A percentile compares a stretch with the other conserved stretches of the same genome.
Evolutionary conservation across 257 asterid species (phyloP).

Genomic region (Gentiana straminea): DNA sequence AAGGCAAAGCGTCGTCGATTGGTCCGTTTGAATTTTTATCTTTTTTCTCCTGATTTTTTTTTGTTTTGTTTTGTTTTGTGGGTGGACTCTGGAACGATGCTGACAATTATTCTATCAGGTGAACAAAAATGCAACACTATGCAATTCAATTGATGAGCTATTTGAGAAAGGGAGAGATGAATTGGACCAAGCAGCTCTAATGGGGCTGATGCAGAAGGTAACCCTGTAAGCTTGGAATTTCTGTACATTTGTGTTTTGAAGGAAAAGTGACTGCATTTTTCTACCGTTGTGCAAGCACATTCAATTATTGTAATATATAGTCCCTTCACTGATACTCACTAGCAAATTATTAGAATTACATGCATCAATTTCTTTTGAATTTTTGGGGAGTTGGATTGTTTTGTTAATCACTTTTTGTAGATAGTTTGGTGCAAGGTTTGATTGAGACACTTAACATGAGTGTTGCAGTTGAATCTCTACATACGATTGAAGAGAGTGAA

Average conservation of each 20-base stretch:
- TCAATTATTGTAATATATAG: background rate
- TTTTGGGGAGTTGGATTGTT: too few species aligned
- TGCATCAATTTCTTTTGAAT: too few species aligned
- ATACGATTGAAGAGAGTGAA: too few species aligned
- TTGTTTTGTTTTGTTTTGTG: background rate
- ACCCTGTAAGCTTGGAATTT: conserved; percentile 6
- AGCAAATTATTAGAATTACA: too few species aligned
- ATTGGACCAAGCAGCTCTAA: conserved; percentile 42
- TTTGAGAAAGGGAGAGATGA: conserved; percentile 58
- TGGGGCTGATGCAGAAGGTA: conserved; percentile 66
- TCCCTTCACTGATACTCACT: background rate
- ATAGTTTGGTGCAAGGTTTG: too few species aligned
- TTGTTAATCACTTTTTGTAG: too few species aligned
- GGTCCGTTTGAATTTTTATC: conserved; percentile 19
- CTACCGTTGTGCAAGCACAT: too few species aligned
- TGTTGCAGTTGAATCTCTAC: too few species aligned
- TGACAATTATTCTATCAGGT: conserved; percentile 36
- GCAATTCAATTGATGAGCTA: conserved; percentile 81
- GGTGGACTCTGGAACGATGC: background rate
- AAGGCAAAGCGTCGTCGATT: conserved; percentile 60
- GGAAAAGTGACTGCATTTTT: too few species aligned
- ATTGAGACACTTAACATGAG: too few species aligned
- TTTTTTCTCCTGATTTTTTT: background rate
- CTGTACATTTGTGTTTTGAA: background rate
- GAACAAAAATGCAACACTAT: conserved; percentile 60